These are phyloP conservation scores for Filobasidium wieringae DNA, from an alignment of 768 basidiomycete genomes.

Conservation along the genomic window DNA sequence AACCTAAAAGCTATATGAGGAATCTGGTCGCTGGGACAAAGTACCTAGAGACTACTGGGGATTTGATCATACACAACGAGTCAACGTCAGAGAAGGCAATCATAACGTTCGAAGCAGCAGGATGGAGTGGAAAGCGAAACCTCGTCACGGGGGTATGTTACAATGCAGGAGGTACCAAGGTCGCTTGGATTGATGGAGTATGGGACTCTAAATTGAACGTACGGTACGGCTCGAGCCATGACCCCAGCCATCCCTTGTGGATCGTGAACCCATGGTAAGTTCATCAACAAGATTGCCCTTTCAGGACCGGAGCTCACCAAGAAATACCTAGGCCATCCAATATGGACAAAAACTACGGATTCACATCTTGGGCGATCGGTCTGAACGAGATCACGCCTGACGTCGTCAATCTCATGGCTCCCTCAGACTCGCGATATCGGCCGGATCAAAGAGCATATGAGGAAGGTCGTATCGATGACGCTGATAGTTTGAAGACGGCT, in stretches of 20 bases:
- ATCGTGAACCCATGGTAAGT: conserved; percentile 51
- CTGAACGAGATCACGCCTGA: conserved; percentile 68
- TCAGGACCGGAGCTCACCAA: too few relatives aligned
- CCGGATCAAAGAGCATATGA: conserved; percentile 76
- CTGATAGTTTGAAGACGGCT: conserved; percentile 60
- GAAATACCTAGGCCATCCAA: conserved; percentile 49
- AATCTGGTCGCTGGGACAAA: conserved; percentile 84
- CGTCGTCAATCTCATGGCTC: conserved; percentile 47
- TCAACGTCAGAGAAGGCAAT: conserved; percentile 50
- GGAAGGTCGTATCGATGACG: conserved; percentile 57
- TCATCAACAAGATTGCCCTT: too few relatives aligned
- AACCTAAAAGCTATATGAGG: conserved; percentile 76
- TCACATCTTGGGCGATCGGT: conserved; percentile 65
- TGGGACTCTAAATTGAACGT: conserved; percentile 71
- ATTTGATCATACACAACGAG: conserved; percentile 61
- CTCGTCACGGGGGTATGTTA: conserved; percentile 55
- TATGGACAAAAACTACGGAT: conserved; percentile 63
- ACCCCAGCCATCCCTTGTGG: conserved; percentile 59
- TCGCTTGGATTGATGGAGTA: conserved; percentile 66
- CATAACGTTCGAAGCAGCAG: conserved; percentile 74
- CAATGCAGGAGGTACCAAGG: conserved; percentile 47
- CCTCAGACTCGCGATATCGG: conserved; percentile 68
- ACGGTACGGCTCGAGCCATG: conserved; percentile 50
- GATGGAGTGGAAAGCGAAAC: conserved; percentile 57
- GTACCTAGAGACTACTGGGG: conserved; percentile 74